Base-by-base conservation (phyloP, 345 rosid genomes). In the Eucalyptus guilfoylei region DNA sequence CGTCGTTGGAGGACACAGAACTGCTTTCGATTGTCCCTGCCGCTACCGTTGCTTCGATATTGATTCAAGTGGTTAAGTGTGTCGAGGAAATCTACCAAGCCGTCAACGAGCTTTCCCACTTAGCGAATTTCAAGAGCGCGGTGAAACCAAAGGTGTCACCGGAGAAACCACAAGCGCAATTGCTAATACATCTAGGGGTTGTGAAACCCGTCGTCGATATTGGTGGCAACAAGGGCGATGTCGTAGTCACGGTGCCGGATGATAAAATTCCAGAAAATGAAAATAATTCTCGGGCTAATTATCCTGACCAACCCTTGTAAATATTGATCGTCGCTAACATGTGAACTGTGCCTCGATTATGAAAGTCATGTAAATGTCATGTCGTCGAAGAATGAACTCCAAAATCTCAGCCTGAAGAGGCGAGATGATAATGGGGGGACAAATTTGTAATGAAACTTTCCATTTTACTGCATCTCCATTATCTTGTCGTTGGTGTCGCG, bases 41-140 rank as follows among this genome's bases (percentile, higher is more conserved):
- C 49, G 94, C 94, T 19, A 93, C 97, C 9, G 91, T 95, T 26
- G 97, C 95, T 83, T 95, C 97, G 28, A 87, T 94, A 17, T 88
- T 97, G 52, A 89, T 93, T 11, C 95, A 95, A 44, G 91, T 94
- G 9, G 97, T 92, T 23, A 90, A 89, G 19, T 92, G 91, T 69
- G 90, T 93, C 9, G 95, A 96, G 67, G 92, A 92, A 54, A 92
- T 97, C 83, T 93, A 91, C 19, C 92, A 93, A 62, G 92, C 95
- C 14, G 92, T 93, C 54, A 87, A 89, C 83, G 98, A 95, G 88
- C 93, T 97, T 9, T 92, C 98, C 4, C 54, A n/a, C 34, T 90
- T 58, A 60, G 99, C 98, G 17, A 90, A 90, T 30, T 96, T 97
- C 89, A 92, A 94, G 91, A 91, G 87, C 11, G 17, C 52, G 6